A percentile compares a stretch with the other conserved stretches of the same genome.
Evolutionary conservation across 139 green algal genomes (phyloP).

Genomic region (Coelastrella sp.): DNA sequence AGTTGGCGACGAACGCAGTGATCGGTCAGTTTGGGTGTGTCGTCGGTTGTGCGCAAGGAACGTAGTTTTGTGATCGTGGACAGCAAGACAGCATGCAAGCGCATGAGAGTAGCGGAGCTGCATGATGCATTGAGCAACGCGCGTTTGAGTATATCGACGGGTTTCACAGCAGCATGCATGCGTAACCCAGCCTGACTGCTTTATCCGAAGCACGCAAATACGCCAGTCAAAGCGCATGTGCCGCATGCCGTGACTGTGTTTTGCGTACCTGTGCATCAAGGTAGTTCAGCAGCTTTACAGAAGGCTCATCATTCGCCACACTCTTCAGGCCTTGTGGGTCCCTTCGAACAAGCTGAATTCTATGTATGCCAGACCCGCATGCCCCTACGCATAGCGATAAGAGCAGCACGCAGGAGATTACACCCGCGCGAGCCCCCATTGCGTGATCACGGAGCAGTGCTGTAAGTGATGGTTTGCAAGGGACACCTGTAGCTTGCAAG

Average conservation of each 20-base stretch:
- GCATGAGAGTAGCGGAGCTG: neutral
- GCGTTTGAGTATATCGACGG: too few species aligned
- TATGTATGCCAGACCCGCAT: neutral
- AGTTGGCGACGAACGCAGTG: neutral
- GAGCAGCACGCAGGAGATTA: too few species aligned
- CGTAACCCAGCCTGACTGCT: too few species aligned
- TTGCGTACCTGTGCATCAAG: conserved; percentile 4
- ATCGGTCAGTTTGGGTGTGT: neutral
- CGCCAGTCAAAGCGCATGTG: neutral
- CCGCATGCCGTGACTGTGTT: neutral
- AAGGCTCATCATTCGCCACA: neutral
- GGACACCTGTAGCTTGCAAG: too few species aligned
- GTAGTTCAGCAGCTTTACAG: conserved; percentile 16
- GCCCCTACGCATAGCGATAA: too few species aligned
- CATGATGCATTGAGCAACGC: neutral
- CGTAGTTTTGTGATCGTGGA: neutral
- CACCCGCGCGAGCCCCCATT: too few species aligned
- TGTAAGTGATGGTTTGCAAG: too few species aligned
- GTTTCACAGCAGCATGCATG: too few species aligned
- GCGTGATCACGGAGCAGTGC: too few species aligned
- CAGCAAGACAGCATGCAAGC: neutral
- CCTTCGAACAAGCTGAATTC: neutral
- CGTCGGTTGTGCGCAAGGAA: neutral
- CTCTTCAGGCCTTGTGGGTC: neutral
- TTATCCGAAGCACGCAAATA: neutral